These are phyloP conservation scores for Eucalyptus regnans DNA, from an alignment of 345 rosid genomes.

Conservation along the genomic window DNA sequence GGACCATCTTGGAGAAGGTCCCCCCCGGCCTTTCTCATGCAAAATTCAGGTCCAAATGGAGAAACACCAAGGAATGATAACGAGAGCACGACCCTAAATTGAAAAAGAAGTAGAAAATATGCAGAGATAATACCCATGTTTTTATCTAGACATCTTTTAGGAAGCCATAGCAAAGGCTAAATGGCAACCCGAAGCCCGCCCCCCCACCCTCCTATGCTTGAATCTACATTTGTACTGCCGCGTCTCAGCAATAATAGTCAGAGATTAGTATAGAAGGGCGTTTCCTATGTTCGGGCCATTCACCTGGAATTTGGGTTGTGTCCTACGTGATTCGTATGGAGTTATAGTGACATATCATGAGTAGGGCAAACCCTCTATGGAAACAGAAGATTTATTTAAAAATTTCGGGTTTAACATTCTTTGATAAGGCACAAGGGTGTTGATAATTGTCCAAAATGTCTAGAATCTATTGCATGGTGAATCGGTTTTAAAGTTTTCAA, in stretches of 20 bases:
- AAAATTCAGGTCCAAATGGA: neutral
- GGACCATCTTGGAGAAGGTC: neutral
- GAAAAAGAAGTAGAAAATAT: neutral
- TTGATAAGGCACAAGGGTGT: neutral
- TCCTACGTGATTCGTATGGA: neutral
- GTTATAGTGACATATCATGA: neutral
- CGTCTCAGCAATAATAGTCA: neutral
- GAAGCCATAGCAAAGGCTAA: neutral
- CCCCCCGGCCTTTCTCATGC: neutral
- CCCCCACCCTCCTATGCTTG: neutral
- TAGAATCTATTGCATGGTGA: too few species aligned
- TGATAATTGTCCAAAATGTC: neutral
- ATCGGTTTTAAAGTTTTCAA: accelerated
- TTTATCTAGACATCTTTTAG: neutral
- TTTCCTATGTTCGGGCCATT: neutral
- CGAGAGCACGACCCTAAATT: neutral
- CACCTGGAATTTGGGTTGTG: neutral
- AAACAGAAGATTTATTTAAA: neutral
- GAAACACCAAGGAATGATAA: neutral
- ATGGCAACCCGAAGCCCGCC: neutral
- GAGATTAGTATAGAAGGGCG: neutral
- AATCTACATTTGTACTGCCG: neutral
- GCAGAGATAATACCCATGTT: neutral
- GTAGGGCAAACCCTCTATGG: neutral
- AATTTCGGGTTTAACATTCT: neutral